A percentile compares a stretch with the other conserved stretches of the same genome.
Evolutionary conservation across 192 early-diverging fungal genomes (phyloP).

Genomic region (Phlyctochytrium planicorne): DNA sequence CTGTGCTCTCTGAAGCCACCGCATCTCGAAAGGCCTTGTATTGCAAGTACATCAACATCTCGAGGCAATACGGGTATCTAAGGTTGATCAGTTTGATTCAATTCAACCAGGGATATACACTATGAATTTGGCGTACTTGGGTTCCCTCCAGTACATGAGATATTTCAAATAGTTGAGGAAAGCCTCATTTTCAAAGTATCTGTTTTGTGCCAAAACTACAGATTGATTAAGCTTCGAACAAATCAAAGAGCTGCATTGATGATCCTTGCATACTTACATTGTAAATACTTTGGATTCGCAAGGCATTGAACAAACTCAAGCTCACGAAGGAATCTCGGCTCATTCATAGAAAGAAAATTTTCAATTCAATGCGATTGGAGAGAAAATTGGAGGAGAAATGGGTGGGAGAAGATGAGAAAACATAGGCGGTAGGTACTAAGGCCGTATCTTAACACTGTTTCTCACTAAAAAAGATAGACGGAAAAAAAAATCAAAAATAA

Average conservation of each 20-base stretch:
- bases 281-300: conserved; percentile 91
- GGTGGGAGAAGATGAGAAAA: too few relatives aligned
- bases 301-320: conserved; percentile 95
- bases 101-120: conserved; percentile 49
- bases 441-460: too few relatives aligned
- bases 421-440: too few relatives aligned
- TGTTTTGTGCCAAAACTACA: conserved; percentile 78
- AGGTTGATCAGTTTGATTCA: background rate
- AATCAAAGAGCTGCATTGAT: background rate
- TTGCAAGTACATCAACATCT: conserved; percentile 85
- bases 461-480: too few relatives aligned
- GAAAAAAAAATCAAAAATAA: too few relatives aligned
- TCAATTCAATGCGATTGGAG: too few relatives aligned
- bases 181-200: conserved; percentile 77
- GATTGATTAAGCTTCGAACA: background rate
- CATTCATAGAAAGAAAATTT: too few relatives aligned
- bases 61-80: conserved; percentile 84
- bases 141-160: conserved; percentile 84
- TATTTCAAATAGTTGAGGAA: conserved; percentile 92
- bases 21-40: conserved; percentile 75
- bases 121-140: conserved; percentile 88
- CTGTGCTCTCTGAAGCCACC: conserved; percentile 69
- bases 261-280: conserved; percentile 63
- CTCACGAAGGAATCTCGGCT: conserved; percentile 86
- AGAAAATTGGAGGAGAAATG: too few relatives aligned